Evolutionary conservation across 495 filamentous ascomycete genomes (phyloP).

Genomic region (Podospora bellae-mahoneyi): DNA sequence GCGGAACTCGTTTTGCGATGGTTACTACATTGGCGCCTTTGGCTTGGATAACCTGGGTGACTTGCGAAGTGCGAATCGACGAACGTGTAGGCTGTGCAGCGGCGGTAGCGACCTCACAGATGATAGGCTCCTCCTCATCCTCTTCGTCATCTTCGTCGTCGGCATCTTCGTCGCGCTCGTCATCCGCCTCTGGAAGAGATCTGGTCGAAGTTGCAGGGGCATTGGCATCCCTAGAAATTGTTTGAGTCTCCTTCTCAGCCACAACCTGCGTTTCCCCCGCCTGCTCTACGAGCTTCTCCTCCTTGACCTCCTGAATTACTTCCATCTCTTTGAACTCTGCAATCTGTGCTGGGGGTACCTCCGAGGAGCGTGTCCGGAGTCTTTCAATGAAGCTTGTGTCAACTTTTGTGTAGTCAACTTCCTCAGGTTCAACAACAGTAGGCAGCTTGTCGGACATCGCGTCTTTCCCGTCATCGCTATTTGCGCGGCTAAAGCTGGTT

Average conservation of each 20-base stretch:
- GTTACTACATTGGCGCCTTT: slow-evolving; percentile 60
- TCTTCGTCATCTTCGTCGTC: slow-evolving; percentile 47
- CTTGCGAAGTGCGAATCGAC: slow-evolving; percentile 49
- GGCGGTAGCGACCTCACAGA: slow-evolving; percentile 49
- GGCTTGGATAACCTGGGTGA: slow-evolving; percentile 42
- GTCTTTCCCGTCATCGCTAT: slow-evolving; percentile 46
- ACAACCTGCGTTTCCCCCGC: slow-evolving; percentile 5
- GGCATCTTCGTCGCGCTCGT: slow-evolving; percentile 38
- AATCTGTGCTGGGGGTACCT: slow-evolving; percentile 20
- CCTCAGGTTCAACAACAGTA: slow-evolving; percentile 42
- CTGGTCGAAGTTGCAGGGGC: slow-evolving; percentile 2
- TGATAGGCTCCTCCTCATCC: slow-evolving; percentile 49
- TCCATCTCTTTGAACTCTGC: slow-evolving; percentile 15
- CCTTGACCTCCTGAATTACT: slow-evolving; percentile 13
- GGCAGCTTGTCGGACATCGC: slow-evolving; percentile 35
- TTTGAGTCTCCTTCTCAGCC: neutral
- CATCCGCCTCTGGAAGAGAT: slow-evolving; percentile 8
- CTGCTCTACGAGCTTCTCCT: neutral
- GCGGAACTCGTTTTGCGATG: slow-evolving; percentile 67
- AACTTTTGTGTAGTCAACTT: slow-evolving; percentile 54
- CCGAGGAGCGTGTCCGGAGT: slow-evolving; percentile 23
- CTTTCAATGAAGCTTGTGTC: slow-evolving; percentile 45
- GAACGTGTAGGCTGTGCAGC: slow-evolving; percentile 46
- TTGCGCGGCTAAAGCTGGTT: slow-evolving; percentile 47
- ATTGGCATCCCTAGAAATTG: neutral